Evolutionary conservation across 2,329 filamentous ascomycete genomes (phyloP), one percentile per base, ranked within the genome.

Genomic region (Fusarium coicis): DNA sequence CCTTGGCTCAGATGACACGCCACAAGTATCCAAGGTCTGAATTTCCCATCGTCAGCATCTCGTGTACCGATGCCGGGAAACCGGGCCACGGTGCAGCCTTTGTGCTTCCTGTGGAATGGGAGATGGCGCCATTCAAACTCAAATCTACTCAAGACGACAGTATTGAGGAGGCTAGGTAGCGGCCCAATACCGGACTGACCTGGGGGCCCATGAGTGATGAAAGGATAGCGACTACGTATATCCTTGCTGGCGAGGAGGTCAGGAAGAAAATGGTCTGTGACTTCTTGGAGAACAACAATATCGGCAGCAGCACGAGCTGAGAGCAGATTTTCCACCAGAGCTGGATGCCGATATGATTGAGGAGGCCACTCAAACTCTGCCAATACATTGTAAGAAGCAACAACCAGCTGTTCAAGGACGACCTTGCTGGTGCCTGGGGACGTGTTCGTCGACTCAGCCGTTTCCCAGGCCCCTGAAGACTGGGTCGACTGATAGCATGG

Each of bases 1-100:
- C 90, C 90, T 63, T 87, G 87, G 5, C 87, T 91, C 4, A 93
- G 83, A 76, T 93, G 91, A 12, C 91, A 85, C 14, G 87, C 87
- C 11, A 87, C 87, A 16, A 93, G 76, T 6, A 90, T 79, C 10
- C 88, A 73, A 4, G 86, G 83, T 4, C 77, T 59, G 40, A 82
- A 81, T 10, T 55, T 19, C 12, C 63, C 70, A 10, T 67, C 63
- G 7, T 54, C n/a, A 18, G 28, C 19, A 26, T 70, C 63, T 15
- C 37, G 43, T 28, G 32, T 50, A 14, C 69, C 52, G n/a, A 79
- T 50, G 4, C 75, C 75, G 8, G 78, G 76, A 49, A 89, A 84
- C 3, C 76, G 80, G 14, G 86, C 84, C 4, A 92, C 81, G 0
- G 89, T 77, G 2, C 88, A 87, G 4, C 87, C 86, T 75, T 92